phyloP scores from a whole-genome alignment of 1,284 basidiomycete genomes.

The Schizophyllum commune region DNA sequence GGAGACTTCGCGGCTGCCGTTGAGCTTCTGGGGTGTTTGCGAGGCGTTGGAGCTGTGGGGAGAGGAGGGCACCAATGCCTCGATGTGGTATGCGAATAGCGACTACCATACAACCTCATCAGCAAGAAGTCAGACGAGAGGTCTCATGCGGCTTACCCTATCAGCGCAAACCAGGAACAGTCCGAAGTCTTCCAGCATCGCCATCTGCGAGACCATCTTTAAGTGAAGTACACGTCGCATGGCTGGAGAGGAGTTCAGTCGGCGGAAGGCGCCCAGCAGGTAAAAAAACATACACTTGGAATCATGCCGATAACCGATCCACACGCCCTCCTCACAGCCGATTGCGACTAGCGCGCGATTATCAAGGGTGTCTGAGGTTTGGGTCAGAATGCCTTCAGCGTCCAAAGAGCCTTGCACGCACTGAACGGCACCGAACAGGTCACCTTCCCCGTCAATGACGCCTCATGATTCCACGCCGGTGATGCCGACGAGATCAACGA shows the following conservation, averaged over 20 bases:
- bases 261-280: background rate
- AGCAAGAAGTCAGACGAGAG: too few species aligned
- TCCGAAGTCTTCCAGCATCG: conserved; percentile 80
- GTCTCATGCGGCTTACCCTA: too few species aligned
- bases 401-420: conserved; percentile 31
- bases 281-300: conserved; percentile 45
- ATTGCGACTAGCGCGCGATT: conserved; percentile 71
- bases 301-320: conserved; percentile 79
- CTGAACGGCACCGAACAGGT: conserved; percentile 92
- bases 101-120: conserved; percentile 2
- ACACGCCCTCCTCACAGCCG: conserved; percentile 83
- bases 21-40: conserved; percentile 80
- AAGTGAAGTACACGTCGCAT: conserved; percentile 79
- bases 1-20: conserved; percentile 82
- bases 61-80: conserved; percentile 87
- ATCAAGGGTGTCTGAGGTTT: conserved; percentile 52
- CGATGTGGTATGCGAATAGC: conserved; percentile 72
- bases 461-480: conserved; percentile 62
- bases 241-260: conserved; percentile 28
- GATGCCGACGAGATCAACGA: conserved; percentile 40
- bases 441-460: conserved; percentile 78
- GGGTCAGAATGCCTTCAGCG: background rate
- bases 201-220: conserved; percentile 77
- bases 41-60: conserved; percentile 55
- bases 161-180: conserved; percentile 84